A percentile compares a stretch with the other conserved stretches of the same genome.
Conservation (phyloP, 768 basidiomycete species). For the Lactarius pseudohatsudake region DNA sequence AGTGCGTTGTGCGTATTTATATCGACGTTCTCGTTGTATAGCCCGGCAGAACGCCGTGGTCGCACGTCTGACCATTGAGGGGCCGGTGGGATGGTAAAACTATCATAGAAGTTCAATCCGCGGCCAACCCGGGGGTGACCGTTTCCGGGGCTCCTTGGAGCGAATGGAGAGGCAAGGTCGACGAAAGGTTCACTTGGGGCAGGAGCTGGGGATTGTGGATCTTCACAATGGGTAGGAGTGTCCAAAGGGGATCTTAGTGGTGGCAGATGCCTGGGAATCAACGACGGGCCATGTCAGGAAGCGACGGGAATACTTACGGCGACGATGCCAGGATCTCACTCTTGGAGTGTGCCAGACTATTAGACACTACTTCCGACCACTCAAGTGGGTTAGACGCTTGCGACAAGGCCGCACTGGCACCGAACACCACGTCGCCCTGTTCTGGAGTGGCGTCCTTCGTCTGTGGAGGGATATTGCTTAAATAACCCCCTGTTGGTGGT, state of each 20-base stretch:
- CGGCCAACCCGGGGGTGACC: slow-evolving; percentile 46
- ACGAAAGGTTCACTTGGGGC: slow-evolving; percentile 22
- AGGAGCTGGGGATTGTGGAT: slow-evolving; percentile 3
- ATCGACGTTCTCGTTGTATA: slow-evolving; percentile 21
- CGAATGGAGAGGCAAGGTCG: slow-evolving; percentile 30
- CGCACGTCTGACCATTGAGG: slow-evolving; percentile 13
- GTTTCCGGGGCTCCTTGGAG: slow-evolving; percentile 33
- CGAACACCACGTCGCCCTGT: not conserved
- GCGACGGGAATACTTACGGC: slow-evolving; percentile 7
- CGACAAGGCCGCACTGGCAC: not conserved
- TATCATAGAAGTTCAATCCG: slow-evolving; percentile 52
- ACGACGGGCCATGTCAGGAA: not conserved
- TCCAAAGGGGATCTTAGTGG: slow-evolving; percentile 7
- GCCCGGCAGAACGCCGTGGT: not conserved
- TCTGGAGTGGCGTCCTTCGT: not conserved
- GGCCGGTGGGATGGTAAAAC: slow-evolving; percentile 44
- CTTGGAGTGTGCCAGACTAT: not conserved
- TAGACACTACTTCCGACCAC: slow-evolving; percentile 9
- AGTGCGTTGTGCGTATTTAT: slow-evolving; percentile 41
- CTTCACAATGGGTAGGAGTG: not conserved
- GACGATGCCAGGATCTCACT: not conserved
- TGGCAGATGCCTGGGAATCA: not conserved
- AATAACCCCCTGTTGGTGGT: not conserved
- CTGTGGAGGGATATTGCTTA: not conserved
- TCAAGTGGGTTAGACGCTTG: slow-evolving; percentile 9